Percentiles rank a stretch among this genome's conserved stretches.
Conservation (phyloP, 2,329 filamentous ascomycete species). For the Microcera coccophila region DNA sequence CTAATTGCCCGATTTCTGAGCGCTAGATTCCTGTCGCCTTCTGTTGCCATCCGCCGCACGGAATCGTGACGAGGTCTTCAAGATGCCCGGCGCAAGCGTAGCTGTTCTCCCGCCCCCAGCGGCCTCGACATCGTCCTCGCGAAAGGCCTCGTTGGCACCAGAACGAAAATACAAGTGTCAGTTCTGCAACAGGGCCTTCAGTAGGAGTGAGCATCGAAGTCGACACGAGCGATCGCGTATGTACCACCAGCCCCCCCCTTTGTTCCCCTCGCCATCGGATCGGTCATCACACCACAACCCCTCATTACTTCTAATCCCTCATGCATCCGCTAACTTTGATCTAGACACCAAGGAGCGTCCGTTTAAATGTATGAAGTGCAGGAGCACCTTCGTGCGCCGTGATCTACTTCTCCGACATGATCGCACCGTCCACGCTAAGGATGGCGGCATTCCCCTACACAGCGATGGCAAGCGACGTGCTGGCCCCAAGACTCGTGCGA, state of each 20-base stretch:
- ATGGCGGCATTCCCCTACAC: conserved; percentile 88
- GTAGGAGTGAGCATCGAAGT: conserved; percentile 93
- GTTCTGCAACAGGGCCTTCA: conserved; percentile 97
- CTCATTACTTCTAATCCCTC: conserved; percentile 9
- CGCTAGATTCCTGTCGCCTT: conserved; percentile 25
- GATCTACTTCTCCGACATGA: conserved; percentile 96
- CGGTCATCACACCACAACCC: conserved; percentile 8
- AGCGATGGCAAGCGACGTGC: conserved; percentile 88
- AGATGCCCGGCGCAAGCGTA: conserved; percentile 69
- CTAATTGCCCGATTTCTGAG: conserved; percentile 23
- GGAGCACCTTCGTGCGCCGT: conserved; percentile 96
- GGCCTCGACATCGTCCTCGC: conserved; percentile 65
- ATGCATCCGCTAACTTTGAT: conserved; percentile 23
- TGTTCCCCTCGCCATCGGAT: conserved; percentile 9
- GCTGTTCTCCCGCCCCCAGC: conserved; percentile 60
- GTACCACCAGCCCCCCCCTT: conserved; percentile 41
- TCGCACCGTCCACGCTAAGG: conserved; percentile 96
- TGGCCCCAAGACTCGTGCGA: conserved; percentile 62
- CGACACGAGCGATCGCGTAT: conserved; percentile 97
- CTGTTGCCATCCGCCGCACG: conserved; percentile 17
- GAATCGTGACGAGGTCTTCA: conserved; percentile 38
- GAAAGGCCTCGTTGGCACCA: conserved; percentile 72
- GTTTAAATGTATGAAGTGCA: conserved; percentile 97
- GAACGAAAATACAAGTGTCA: conserved; percentile 99
- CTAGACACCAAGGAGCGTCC: conserved; percentile 96